Evolutionary conservation across 805 yeast genomes (phyloP).

Genomic region (Kazachstania taianensis): DNA sequence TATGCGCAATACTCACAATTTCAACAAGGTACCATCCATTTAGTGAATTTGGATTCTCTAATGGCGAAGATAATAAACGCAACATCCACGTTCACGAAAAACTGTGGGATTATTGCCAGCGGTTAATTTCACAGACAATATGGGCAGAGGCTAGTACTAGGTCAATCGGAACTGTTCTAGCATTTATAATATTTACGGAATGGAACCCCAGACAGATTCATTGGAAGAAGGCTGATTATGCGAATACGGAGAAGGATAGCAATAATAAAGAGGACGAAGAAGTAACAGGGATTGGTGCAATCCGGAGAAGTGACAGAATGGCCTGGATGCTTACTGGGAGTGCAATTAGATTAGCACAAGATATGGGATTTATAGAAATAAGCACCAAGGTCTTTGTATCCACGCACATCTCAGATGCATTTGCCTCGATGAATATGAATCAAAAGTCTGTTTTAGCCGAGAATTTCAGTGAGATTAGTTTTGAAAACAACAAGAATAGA

Average conservation of each 20-base stretch:
- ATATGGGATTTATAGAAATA: conserved; percentile 68
- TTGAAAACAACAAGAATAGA: conserved; percentile 4
- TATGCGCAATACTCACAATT: conserved; percentile 74
- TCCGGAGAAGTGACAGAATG: conserved; percentile 80
- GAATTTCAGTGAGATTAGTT: conserved; percentile 55
- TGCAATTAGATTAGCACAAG: conserved; percentile 78
- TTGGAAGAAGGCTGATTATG: conserved; percentile 79
- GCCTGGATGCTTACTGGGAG: conserved; percentile 91
- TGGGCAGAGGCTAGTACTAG: conserved; percentile 92
- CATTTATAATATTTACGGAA: conserved; percentile 77
- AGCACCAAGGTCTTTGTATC: conserved; percentile 70
- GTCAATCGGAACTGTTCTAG: conserved; percentile 76
- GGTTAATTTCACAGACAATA: conserved; percentile 71
- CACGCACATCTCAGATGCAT: conserved; percentile 74
- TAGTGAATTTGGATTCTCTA: conserved; percentile 29
- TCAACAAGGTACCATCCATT: conserved; percentile 67
- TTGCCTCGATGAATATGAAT: conserved; percentile 72
- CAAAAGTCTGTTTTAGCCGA: conserved; percentile 69
- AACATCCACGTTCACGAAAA: conserved; percentile 64
- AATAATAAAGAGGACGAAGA: conserved; percentile 33
- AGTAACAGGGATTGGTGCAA: conserved; percentile 69
- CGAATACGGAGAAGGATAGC: conserved; percentile 39
- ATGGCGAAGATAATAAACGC: conserved; percentile 28
- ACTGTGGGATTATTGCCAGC: conserved; percentile 77
- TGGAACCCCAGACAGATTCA: conserved; percentile 96